Evolutionary conservation across 2,329 filamentous ascomycete genomes (phyloP), one percentile per base, ranked within the genome.

Genomic region (Penicillium concentricum): DNA sequence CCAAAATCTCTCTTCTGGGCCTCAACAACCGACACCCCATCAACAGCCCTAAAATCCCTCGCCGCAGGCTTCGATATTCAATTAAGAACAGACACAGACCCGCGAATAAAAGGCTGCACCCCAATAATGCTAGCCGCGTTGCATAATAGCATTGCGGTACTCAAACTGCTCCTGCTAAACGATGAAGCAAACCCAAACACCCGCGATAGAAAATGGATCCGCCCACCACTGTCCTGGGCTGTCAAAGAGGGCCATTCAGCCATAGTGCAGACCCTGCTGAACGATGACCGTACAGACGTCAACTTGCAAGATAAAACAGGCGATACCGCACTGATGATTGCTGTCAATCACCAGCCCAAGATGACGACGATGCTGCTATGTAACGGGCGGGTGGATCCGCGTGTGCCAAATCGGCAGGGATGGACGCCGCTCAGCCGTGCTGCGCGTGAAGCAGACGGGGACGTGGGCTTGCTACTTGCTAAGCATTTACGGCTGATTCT

Each of bases 1-100:
- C 32, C 51, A 5, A 55, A 44, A n/a, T 60, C 66, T 3, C 51
- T 69, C n/a, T 49, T 57, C 16, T 66, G 65, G 66, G 64, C 67
- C 32, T 60, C 64, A 24, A 54, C 38, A 15, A 41, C 58, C 34
- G 57, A 63, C 34, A 43, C 35, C 7, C 15, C 26, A 15, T 32
- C 20, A 16, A 67, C 59, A 20, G 61, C 56, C 12, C 45, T 47
- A 8, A 51, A 56, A 37, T 51, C 56, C 13, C 53, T 68, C 37
- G 38, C 49, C 26, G 61, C 62, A 16, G 56, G 60, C 24, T 56
- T 63, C 24, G 61, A 68, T 38, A 39, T 60, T 15, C 58, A 57
- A 18, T 48, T 49, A 5, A 54, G 38, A 24, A 58, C 57, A 16
- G 61, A 65, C 34, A 34, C 41, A 18, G 59, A 62, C 22, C 30